Evolutionary conservation across 805 yeast genomes (phyloP).

Genomic region (Saturnispora mendoncae): DNA sequence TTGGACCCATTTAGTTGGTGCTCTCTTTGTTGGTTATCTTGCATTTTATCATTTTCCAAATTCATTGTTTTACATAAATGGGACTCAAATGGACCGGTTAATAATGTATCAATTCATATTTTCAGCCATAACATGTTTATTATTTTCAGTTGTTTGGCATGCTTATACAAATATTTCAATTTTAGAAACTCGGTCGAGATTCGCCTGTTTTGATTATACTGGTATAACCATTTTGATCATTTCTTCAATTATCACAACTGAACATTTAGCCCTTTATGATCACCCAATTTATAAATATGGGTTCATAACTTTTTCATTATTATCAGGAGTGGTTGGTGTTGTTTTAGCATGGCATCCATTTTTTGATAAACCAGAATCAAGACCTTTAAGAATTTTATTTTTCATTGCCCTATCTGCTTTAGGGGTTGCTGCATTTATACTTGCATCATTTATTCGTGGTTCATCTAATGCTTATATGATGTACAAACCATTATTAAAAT

Average conservation of each 20-base stretch:
- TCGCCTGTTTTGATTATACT: slow-evolving; percentile 91
- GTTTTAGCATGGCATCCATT: slow-evolving; percentile 84
- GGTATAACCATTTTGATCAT: slow-evolving; percentile 89
- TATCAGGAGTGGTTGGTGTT: slow-evolving; percentile 67
- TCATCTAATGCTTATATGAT: slow-evolving; percentile 40
- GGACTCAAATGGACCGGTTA: slow-evolving; percentile 33
- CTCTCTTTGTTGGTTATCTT: slow-evolving; percentile 47
- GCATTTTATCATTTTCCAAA: slow-evolving; percentile 55
- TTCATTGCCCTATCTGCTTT: slow-evolving; percentile 69
- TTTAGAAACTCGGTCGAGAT: slow-evolving; percentile 51
- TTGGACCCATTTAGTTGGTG: slow-evolving; percentile 84
- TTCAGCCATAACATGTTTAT: slow-evolving; percentile 69
- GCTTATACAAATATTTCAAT: slow-evolving; percentile 75
- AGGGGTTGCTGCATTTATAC: slow-evolving; percentile 60
- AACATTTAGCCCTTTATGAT: slow-evolving; percentile 66
- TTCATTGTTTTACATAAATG: slow-evolving; percentile 39
- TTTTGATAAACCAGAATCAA: slow-evolving; percentile 81
- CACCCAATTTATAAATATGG: slow-evolving; percentile 38
- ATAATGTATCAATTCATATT: slow-evolving; percentile 56
- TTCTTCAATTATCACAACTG: slow-evolving; percentile 80
- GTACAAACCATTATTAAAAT: slow-evolving; percentile 62
- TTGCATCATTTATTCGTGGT: slow-evolving; percentile 49
- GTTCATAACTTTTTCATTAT: slow-evolving; percentile 52
- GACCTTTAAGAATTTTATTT: slow-evolving; percentile 70
- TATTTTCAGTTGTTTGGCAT: slow-evolving; percentile 84